Base-by-base conservation (phyloP, 2,329 filamentous ascomycete species). In the Aspergillus japonicus region DNA sequence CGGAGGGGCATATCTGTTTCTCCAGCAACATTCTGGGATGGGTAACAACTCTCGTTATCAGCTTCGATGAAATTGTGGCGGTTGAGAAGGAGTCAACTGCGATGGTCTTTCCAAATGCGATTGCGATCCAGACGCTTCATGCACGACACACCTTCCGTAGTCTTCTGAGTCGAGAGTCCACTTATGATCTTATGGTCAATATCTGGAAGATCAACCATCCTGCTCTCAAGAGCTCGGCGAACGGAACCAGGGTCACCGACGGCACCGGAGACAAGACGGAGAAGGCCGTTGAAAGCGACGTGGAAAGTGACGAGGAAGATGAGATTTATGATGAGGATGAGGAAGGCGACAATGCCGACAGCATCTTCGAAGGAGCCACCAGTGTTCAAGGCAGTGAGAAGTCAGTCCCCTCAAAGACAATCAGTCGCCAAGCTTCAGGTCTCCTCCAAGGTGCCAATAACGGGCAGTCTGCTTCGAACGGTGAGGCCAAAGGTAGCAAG, bases 141-240 rank as follows among this genome's bases (percentile, higher is more conserved):
- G 92, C 95, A 48, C 92, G 95, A 66, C 95, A 99, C 71, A 88
- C 96, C 1, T 99, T 99, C 77, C 93, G 95, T 57, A 97, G 93
- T 77, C 91, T 99, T 66, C 89, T 96, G 5, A 95, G 92, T 70
- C 85, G 95, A 73, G 95, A 99, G 76, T 92, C 93, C 2, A 98
- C 96, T 0, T 99, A 98, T 71, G 96, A 99, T 72, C 81, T 99
- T 50, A 93, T 99, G 72, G 90, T 99, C 66, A 96, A 96, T 61
- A 98, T 99, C 60, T 99, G 95, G 95, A 96, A 96, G 75, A 89
- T 97, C 31, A 95, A 91, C 16, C 95, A 99, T 73, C 94, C 95
- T 2, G 91, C 92, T 57, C 79, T 99, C 31, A 91, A 92, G 74
- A 96, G 92, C 72, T 96, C 92, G 4, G 81, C 96, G 3, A 97